phyloP scores from a whole-genome alignment of 805 yeast genomes.

The Metschnikowia matae region DNA sequence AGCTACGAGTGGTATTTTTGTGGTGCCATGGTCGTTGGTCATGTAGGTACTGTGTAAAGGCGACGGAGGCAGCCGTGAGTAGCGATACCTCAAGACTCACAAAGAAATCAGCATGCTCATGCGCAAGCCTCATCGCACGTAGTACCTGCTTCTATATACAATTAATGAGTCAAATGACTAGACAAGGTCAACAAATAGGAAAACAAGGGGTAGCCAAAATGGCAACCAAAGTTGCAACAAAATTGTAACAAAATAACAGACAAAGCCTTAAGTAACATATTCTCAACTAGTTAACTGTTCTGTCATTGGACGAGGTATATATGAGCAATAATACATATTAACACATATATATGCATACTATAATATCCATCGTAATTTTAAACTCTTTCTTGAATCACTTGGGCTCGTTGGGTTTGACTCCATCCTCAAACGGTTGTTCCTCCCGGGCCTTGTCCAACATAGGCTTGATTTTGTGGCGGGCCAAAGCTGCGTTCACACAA shows the following conservation, averaged over 20 bases:
- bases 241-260: no score
- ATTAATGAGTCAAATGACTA: background rate
- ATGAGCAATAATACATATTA: no score
- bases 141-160: background rate
- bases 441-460: slow-evolving; percentile 85
- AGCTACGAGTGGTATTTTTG: background rate
- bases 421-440: slow-evolving; percentile 68
- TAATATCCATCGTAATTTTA: background rate
- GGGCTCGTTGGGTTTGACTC: background rate
- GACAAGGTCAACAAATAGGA: no score
- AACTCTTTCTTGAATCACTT: background rate
- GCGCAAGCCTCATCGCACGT: background rate
- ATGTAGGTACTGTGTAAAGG: slow-evolving; percentile 1
- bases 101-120: background rate
- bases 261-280: no score
- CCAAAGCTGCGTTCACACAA: slow-evolving; percentile 73
- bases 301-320: no score
- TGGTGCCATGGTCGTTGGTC: background rate
- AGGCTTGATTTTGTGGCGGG: slow-evolving; percentile 71
- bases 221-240: no score
- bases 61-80: background rate
- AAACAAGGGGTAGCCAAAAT: no score
- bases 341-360: no score
- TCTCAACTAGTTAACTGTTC: no score
- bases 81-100: background rate